Conservation (phyloP, 139 green algal genomes). For the Picochlorum sp. region DNA sequence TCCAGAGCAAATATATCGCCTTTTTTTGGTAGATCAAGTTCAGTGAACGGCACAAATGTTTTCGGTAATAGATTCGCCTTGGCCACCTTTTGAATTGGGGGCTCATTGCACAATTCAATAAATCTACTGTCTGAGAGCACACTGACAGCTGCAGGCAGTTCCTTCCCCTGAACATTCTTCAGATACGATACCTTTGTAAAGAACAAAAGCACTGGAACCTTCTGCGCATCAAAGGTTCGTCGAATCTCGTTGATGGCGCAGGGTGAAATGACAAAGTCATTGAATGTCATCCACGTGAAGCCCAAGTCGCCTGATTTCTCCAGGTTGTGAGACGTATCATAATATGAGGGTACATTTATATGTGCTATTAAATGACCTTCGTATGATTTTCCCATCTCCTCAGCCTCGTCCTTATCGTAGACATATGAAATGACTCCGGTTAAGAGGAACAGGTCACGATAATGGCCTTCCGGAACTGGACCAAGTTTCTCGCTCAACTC, state of each 20-base stretch:
- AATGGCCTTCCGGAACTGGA: conserved; percentile 2
- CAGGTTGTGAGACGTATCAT: background rate
- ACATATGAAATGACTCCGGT: conserved; percentile 62
- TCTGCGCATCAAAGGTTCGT: conserved; percentile 58
- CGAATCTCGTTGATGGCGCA: conserved; percentile 32
- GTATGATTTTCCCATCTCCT: conserved; percentile 19
- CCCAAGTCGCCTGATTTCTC: background rate
- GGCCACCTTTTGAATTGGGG: conserved; percentile 40
- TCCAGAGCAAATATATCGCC: conserved; percentile 81
- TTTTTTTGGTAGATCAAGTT: conserved; percentile 40
- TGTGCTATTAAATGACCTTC: conserved; percentile 71
- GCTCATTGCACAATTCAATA: conserved; percentile 42
- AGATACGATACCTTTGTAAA: conserved; percentile 48
- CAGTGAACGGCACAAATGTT: conserved; percentile 55
- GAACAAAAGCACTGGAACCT: conserved; percentile 76
- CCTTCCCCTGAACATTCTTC: background rate
- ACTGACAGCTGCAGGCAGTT: conserved; percentile 11
- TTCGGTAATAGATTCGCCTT: conserved; percentile 16
- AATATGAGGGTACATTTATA: conserved; percentile 38
- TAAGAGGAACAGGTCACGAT: conserved; percentile 60
- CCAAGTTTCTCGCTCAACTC: background rate
- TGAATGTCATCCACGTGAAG: conserved; percentile 77
- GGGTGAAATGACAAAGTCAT: conserved; percentile 70
- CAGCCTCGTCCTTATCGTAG: conserved; percentile 39
- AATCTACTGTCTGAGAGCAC: conserved; percentile 50